Conservation (phyloP, 2,329 filamentous ascomycete species). For the Alternaria angustiovoidea region DNA sequence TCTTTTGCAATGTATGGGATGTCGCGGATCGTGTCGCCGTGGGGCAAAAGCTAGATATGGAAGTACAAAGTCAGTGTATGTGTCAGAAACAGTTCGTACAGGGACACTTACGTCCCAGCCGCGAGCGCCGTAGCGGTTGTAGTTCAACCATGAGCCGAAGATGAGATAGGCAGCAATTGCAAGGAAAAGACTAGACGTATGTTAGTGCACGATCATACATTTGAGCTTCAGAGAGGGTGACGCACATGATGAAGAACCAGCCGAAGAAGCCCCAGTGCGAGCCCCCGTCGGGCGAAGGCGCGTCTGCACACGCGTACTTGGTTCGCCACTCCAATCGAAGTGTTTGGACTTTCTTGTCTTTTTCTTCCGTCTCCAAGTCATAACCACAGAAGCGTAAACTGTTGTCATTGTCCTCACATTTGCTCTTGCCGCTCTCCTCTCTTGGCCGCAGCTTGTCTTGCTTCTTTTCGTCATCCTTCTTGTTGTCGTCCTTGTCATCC, state of each 20-base stretch:
- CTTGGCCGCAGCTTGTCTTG: constrained; percentile 27
- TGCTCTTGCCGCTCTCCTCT: constrained; percentile 48
- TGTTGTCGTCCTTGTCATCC: constrained; percentile 35
- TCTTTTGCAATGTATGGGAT: constrained; percentile 92
- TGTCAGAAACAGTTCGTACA: background rate
- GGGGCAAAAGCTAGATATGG: constrained; percentile 59
- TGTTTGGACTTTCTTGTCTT: constrained; percentile 64
- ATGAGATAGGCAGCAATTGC: constrained; percentile 89
- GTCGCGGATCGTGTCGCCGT: constrained; percentile 90
- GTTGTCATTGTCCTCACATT: constrained; percentile 41
- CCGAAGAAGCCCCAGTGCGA: constrained; percentile 94
- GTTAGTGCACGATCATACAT: background rate
- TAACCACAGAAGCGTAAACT: constrained; percentile 83
- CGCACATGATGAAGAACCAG: constrained; percentile 93
- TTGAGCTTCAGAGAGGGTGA: background rate
- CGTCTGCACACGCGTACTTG: constrained; percentile 76
- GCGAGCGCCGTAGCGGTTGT: constrained; percentile 92
- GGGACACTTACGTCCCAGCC: constrained; percentile 78
- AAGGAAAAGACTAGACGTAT: constrained; percentile 74
- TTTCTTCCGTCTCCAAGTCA: constrained; percentile 56
- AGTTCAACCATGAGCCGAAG: constrained; percentile 98
- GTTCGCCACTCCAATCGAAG: constrained; percentile 85
- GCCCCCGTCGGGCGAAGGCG: constrained; percentile 55
- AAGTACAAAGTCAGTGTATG: no score
- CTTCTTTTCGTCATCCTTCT: constrained; percentile 33